Percentiles rank a stretch among this genome's conserved stretches.
These are phyloP conservation scores for Yamadazyma buinensis DNA, from an alignment of 1,139 yeast species.

Conservation along the genomic window DNA sequence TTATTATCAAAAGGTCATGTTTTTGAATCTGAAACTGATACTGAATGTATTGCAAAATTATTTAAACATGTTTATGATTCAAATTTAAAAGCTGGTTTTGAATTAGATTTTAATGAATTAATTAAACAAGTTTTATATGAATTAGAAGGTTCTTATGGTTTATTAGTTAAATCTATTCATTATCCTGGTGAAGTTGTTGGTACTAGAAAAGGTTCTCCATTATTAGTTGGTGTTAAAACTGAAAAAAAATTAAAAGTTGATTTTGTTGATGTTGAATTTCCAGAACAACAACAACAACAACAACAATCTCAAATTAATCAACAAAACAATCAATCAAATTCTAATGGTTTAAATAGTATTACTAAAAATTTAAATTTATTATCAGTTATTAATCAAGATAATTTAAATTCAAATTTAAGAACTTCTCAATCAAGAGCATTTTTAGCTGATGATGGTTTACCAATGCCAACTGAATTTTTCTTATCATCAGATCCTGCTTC, in stretches of 20 bases:
- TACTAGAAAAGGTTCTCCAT: slow-evolving; percentile 97
- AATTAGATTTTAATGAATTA: slow-evolving; percentile 81
- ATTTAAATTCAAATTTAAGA: slow-evolving; percentile 54
- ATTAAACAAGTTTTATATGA: slow-evolving; percentile 91
- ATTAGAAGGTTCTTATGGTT: slow-evolving; percentile 96
- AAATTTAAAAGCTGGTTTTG: slow-evolving; percentile 47
- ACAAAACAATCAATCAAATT: slow-evolving; percentile 15
- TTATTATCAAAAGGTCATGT: slow-evolving; percentile 72
- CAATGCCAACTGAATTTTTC: slow-evolving; percentile 94
- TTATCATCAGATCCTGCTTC: slow-evolving; percentile 97
- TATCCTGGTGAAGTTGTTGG: slow-evolving; percentile 97
- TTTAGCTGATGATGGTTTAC: slow-evolving; percentile 85
- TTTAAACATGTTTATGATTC: slow-evolving; percentile 88
- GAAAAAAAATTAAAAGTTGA: slow-evolving; percentile 94
- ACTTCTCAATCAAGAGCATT: slow-evolving; percentile 93
- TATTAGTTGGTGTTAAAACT: slow-evolving; percentile 95
- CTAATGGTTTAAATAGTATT: background rate
- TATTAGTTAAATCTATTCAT: slow-evolving; percentile 85
- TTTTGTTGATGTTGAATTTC: slow-evolving; percentile 97
- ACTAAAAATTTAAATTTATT: slow-evolving; percentile 21
- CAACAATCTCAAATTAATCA: no score
- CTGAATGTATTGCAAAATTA: slow-evolving; percentile 95
- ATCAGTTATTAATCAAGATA: slow-evolving; percentile 31
- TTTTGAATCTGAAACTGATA: slow-evolving; percentile 94
- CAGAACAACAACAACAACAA: slow-evolving; percentile 36